Evolutionary conservation across 345 rosid species (phyloP).

Genomic region (Hibiscus syriacus): DNA sequence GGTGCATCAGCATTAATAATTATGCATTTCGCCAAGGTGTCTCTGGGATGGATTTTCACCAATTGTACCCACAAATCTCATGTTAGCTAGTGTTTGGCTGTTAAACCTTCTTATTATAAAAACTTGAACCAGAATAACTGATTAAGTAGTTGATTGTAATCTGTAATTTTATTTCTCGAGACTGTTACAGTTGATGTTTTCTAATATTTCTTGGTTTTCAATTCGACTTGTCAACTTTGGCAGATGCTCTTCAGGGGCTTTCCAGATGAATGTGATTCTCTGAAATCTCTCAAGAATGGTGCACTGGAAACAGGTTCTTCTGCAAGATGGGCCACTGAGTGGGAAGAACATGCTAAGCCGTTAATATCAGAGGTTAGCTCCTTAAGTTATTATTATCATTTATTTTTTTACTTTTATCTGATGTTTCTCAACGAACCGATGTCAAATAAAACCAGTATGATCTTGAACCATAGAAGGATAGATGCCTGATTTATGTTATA

Average conservation of each 20-base stretch:
- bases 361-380: slow-evolving; percentile 42
- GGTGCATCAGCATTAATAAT: neutral
- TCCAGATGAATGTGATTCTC: slow-evolving; percentile 54
- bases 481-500: neutral
- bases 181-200: neutral
- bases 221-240: neutral
- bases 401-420: neutral
- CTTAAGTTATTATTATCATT: neutral
- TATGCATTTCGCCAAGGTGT: neutral
- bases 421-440: neutral
- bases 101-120: neutral
- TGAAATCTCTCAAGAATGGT: slow-evolving; percentile 55
- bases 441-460: neutral
- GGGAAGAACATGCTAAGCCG: slow-evolving; percentile 92
- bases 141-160: neutral
- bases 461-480: neutral
- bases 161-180: neutral
- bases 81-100: neutral
- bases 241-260: slow-evolving; percentile 87
- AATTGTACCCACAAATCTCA: neutral
- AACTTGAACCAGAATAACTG: neutral
- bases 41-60: neutral
- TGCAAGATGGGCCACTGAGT: slow-evolving; percentile 61
- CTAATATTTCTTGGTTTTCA: neutral
- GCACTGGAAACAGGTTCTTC: slow-evolving; percentile 64